phyloP scores from a whole-genome alignment of 768 basidiomycete genomes.

The Macrolepiota fuliginosa region DNA sequence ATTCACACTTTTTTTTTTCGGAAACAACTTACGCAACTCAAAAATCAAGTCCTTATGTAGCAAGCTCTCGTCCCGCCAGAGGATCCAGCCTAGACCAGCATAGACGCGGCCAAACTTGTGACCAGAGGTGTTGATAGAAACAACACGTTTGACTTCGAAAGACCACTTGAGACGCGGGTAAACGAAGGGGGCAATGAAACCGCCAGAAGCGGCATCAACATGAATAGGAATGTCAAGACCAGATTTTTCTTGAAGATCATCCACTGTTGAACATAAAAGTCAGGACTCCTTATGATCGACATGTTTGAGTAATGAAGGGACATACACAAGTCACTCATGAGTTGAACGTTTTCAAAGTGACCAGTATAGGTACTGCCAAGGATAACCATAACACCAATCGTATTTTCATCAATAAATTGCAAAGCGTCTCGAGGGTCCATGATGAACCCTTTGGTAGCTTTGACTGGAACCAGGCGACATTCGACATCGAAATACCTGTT shows the following conservation, averaged over 20 bases:
- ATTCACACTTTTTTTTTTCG: not conserved
- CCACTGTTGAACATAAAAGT: slow-evolving; percentile 30
- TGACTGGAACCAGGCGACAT: slow-evolving; percentile 46
- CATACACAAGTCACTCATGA: slow-evolving; percentile 47
- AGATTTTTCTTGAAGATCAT: slow-evolving; percentile 50
- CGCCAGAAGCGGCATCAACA: slow-evolving; percentile 64
- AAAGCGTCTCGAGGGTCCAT: slow-evolving; percentile 59
- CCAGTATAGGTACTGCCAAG: slow-evolving; percentile 58
- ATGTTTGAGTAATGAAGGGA: not conserved
- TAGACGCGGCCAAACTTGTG: slow-evolving; percentile 61
- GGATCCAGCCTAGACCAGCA: slow-evolving; percentile 57
- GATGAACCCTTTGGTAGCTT: slow-evolving; percentile 41
- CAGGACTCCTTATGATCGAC: not conserved
- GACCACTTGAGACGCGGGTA: slow-evolving; percentile 57
- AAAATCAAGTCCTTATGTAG: slow-evolving; percentile 66
- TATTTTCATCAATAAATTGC: slow-evolving; percentile 65
- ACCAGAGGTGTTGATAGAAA: slow-evolving; percentile 51
- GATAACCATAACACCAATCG: slow-evolving; percentile 63
- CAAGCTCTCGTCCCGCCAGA: slow-evolving; percentile 56
- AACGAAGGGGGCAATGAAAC: slow-evolving; percentile 63
- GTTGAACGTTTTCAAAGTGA: slow-evolving; percentile 57
- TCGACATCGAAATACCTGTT: slow-evolving; percentile 61
- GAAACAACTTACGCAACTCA: slow-evolving; percentile 46
- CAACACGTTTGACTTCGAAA: slow-evolving; percentile 55
- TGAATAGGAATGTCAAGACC: slow-evolving; percentile 64